Percentiles rank a stretch among this genome's conserved stretches.
Conservation (phyloP, 768 basidiomycete genomes). For the Gloeostereum incarnatum region DNA sequence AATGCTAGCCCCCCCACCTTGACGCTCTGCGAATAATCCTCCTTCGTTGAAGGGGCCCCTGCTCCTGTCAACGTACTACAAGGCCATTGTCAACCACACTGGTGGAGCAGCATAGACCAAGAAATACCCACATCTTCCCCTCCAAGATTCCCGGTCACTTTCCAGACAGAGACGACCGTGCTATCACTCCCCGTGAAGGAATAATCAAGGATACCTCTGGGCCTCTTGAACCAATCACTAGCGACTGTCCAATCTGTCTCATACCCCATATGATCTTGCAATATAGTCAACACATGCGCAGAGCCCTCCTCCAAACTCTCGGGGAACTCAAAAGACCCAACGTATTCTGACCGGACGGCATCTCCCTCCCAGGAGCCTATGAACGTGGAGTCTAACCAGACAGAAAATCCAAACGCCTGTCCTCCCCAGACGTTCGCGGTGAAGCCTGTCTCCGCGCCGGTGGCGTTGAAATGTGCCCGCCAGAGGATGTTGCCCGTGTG, state of each 20-base stretch:
- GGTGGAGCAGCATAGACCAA: neutral
- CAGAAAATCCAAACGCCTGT: constrained; percentile 36
- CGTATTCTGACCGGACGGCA: constrained; percentile 20
- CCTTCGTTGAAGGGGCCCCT: constrained; percentile 56
- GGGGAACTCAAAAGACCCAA: constrained; percentile 25
- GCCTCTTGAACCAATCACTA: constrained; percentile 36
- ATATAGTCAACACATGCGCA: constrained; percentile 34
- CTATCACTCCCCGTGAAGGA: constrained; percentile 29
- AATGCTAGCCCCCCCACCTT: constrained; percentile 20
- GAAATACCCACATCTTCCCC: constrained; percentile 28
- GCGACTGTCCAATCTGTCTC: constrained; percentile 34
- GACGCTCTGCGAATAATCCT: constrained; percentile 45
- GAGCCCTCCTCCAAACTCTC: constrained; percentile 18
- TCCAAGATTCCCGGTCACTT: constrained; percentile 39
- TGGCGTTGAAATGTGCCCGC: constrained; percentile 40
- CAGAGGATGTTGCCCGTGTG: constrained; percentile 44
- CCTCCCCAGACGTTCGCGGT: constrained; percentile 32
- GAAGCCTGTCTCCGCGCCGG: constrained; percentile 34
- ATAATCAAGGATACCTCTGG: constrained; percentile 39
- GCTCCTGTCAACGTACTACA: constrained; percentile 30
- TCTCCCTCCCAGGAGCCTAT: constrained; percentile 40
- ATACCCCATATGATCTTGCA: constrained; percentile 48
- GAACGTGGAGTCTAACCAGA: constrained; percentile 38
- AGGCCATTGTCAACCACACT: neutral
- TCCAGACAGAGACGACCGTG: constrained; percentile 35